Conservation (phyloP, 345 rosid species). For the Sisymbrium irio region DNA sequence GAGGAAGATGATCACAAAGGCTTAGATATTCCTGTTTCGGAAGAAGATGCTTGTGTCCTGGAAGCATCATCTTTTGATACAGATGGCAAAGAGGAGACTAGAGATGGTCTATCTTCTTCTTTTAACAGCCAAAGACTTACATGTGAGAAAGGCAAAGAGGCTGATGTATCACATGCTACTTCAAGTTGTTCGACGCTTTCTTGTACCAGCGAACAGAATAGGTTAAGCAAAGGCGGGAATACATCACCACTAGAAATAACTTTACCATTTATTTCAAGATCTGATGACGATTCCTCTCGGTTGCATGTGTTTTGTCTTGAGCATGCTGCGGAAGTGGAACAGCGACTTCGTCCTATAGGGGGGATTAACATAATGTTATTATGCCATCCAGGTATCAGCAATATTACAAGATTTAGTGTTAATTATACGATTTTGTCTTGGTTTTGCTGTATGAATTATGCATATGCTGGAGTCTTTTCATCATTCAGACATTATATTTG, state of each 20-base stretch:
- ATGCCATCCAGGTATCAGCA: constrained; percentile 79
- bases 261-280: constrained; percentile 43
- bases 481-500: constrained; percentile 18
- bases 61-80: constrained; percentile 34
- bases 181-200: constrained; percentile 34
- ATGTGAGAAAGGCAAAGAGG: constrained; percentile 29
- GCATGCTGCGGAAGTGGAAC: constrained; percentile 92
- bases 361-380: constrained; percentile 77
- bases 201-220: constrained; percentile 37
- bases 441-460: neutral
- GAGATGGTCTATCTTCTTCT: constrained; percentile 35
- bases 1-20: constrained; percentile 57
- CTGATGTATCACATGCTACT: constrained; percentile 24
- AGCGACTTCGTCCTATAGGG: constrained; percentile 74
- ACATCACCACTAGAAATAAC: constrained; percentile 32
- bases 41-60: constrained; percentile 25
- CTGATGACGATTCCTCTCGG: constrained; percentile 77
- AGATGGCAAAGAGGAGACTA: constrained; percentile 34
- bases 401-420: neutral
- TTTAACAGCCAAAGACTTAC: constrained; percentile 37
- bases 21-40: constrained; percentile 32
- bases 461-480: constrained; percentile 2
- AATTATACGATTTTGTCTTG: neutral
- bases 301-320: constrained; percentile 95
- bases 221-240: constrained; percentile 35